phyloP scores from a whole-genome alignment of 768 basidiomycete genomes.

The Auricularia sp. region DNA sequence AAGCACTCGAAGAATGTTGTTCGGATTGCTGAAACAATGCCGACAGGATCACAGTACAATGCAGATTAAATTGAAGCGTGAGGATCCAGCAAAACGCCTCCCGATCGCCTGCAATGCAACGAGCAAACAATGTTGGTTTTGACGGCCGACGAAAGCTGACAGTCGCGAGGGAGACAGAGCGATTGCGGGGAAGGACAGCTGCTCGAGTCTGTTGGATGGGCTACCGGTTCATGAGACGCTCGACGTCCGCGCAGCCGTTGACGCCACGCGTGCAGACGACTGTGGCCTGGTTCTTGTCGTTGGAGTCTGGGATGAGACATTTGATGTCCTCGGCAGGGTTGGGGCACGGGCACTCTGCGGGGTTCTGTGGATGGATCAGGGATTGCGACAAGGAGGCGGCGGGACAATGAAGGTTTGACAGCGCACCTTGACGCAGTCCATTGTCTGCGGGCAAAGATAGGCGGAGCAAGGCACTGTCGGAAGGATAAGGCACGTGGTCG shows the following conservation, averaged over 20 bases:
- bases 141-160: background rate
- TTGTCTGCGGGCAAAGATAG: slow-evolving; percentile 67
- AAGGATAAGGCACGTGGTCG: background rate
- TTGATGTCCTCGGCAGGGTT: slow-evolving; percentile 58
- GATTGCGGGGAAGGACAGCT: background rate
- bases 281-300: slow-evolving; percentile 43
- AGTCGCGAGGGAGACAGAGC: background rate
- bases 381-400: background rate
- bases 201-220: background rate
- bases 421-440: slow-evolving; percentile 46
- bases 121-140: no score
- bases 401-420: slow-evolving; percentile 1
- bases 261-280: slow-evolving; percentile 62
- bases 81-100: no score
- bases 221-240: slow-evolving; percentile 29
- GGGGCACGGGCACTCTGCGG: slow-evolving; percentile 70
- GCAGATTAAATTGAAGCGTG: no score
- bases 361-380: slow-evolving; percentile 19
- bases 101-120: no score
- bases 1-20: no score
- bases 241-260: slow-evolving; percentile 52
- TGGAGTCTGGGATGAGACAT: slow-evolving; percentile 59
- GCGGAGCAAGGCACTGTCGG: slow-evolving; percentile 54
- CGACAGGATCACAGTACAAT: no score
- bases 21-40: no score